Base-by-base conservation (phyloP, 768 basidiomycete species). In the Russula sp. region DNA sequence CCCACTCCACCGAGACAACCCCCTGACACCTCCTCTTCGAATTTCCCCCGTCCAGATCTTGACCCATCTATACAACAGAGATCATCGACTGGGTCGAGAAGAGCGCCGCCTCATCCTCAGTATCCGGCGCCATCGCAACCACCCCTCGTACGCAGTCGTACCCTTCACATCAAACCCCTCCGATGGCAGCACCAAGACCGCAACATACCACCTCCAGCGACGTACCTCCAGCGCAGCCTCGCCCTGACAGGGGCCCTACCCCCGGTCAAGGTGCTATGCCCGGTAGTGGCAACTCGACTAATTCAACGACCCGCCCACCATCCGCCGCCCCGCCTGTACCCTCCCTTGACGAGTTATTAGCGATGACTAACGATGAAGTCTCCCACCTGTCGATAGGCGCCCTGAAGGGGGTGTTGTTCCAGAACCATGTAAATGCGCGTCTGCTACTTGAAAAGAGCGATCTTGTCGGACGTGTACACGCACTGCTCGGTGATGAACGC, bases 361-460 rank as follows among this genome's bases (percentile, higher is more conserved):
- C 77, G 0, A 85, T 92, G 79, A 74, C 83, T 0, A 72, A 79
- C 1, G 82, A 81, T 8, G 78, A 80, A 16, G 75, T 95, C n/a
- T 73, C 79, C 2, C 74, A 79, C 3, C 78, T 96, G 16, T 84
- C 88, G 8, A 84, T 95, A 59, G 77, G 84, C 26, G 76, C 80
- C n/a, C 78, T 97, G 53, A 97, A 97, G 73, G 79, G 80, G 2
- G 81, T 96, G 22, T 74, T 97, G 24, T 92, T 85, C 71, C 84
- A 85, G 59, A 92, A 94, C 68, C 92, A 84, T 68, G 84, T 90
- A 32, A 83, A 85, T 67, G 77, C 79, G 49, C 79, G 86, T 70
- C 72, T 81, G 59, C 77, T 94, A 2, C 76, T 96, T n/a, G 94
- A 97, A 78, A 97, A 97, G 78, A 77, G 80, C 26, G 92, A 94